Percentiles rank a stretch among this genome's conserved stretches.
Conservation (phyloP, 768 basidiomycete genomes). For the Boletus tomentosulus region DNA sequence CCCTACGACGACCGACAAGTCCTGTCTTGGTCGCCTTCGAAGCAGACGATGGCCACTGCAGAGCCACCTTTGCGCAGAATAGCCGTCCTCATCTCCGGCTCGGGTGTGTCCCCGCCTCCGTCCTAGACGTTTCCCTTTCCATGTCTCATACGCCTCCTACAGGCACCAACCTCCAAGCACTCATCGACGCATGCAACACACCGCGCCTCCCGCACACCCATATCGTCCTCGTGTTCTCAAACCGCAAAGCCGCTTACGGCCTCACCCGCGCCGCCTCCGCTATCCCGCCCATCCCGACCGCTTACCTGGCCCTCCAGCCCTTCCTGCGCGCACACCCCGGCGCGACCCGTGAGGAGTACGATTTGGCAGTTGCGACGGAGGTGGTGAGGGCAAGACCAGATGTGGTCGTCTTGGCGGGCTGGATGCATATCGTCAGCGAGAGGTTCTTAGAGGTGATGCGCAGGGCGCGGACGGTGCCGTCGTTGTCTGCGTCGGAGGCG, state of each 20-base stretch:
- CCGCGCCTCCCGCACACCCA: conserved; percentile 62
- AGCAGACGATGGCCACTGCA: background rate
- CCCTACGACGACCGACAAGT: background rate
- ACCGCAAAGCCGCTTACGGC: conserved; percentile 88
- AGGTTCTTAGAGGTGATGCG: conserved; percentile 66
- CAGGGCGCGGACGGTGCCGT: conserved; percentile 33
- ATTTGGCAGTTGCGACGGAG: conserved; percentile 69
- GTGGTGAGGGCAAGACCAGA: conserved; percentile 68
- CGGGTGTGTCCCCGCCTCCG: conserved; percentile 37
- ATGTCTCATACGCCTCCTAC: background rate
- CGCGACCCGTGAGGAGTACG: conserved; percentile 80
- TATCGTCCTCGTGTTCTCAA: conserved; percentile 85
- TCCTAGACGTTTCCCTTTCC: background rate
- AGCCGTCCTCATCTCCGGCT: conserved; percentile 63
- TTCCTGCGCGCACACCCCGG: conserved; percentile 72
- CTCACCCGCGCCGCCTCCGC: conserved; percentile 73
- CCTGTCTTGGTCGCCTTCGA: background rate
- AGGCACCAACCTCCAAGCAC: conserved; percentile 96
- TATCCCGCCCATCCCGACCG: conserved; percentile 74
- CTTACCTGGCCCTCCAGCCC: conserved; percentile 79
- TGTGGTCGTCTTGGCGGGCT: conserved; percentile 91
- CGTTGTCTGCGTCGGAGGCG: background rate
- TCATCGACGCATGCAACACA: conserved; percentile 84
- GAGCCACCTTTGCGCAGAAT: conserved; percentile 31
- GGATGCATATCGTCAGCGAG: conserved; percentile 95